phyloP scores from a whole-genome alignment of 768 basidiomycete species.

The Mycena floridula region DNA sequence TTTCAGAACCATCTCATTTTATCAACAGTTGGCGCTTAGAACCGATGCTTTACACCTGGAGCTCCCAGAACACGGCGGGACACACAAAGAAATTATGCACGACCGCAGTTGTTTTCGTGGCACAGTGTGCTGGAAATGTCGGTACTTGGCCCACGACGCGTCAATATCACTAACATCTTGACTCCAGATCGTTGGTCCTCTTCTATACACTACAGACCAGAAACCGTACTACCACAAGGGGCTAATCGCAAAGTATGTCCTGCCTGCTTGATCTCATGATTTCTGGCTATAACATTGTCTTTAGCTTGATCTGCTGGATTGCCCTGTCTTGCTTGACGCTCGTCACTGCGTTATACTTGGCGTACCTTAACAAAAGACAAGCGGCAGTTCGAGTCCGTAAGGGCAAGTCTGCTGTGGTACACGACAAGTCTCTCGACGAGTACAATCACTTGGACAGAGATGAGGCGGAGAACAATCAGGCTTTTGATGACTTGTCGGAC shows the following conservation, averaged over 20 bases:
- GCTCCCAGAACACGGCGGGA: constrained; percentile 33
- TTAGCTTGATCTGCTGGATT: constrained; percentile 34
- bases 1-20: background rate
- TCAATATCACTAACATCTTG: background rate
- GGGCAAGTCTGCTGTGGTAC: constrained; percentile 26
- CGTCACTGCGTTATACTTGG: constrained; percentile 29
- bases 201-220: constrained; percentile 30
- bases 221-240: constrained; percentile 33
- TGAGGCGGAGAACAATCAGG: constrained; percentile 20
- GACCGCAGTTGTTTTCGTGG: constrained; percentile 39
- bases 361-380: constrained; percentile 31
- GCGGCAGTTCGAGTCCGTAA: constrained; percentile 22
- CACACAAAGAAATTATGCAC: constrained; percentile 36
- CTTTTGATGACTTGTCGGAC: constrained; percentile 35
- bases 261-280: background rate
- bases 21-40: constrained; percentile 14
- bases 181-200: constrained; percentile 27
- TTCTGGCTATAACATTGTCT: background rate
- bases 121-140: constrained; percentile 39
- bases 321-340: constrained; percentile 26
- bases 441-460: constrained; percentile 9
- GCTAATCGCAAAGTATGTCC: constrained; percentile 27
- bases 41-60: constrained; percentile 36
- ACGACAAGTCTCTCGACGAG: constrained; percentile 34
- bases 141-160: constrained; percentile 3